These are phyloP conservation scores for Phaeosphaeria sp. DNA, from an alignment of 2,329 filamentous ascomycete species.

Conservation along the genomic window DNA sequence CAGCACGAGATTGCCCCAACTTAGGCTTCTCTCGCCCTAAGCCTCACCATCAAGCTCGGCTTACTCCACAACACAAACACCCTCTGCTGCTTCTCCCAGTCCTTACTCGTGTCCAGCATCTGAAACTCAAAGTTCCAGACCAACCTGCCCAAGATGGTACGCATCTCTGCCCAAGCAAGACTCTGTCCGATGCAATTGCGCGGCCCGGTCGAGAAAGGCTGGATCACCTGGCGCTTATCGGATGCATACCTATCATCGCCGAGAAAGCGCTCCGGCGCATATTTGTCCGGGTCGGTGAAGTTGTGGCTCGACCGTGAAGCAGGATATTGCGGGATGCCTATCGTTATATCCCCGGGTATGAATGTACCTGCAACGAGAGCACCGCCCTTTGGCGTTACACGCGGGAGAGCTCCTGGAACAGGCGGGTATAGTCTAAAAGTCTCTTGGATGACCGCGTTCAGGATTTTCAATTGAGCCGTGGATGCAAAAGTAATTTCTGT, in stretches of 20 bases:
- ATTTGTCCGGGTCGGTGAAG: constrained; percentile 18
- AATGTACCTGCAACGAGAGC: constrained; percentile 17
- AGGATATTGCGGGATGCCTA: not conserved
- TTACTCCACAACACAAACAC: constrained; percentile 41
- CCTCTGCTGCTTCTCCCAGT: constrained; percentile 32
- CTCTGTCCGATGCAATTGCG: constrained; percentile 28
- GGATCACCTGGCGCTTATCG: constrained; percentile 39
- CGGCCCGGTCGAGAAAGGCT: constrained; percentile 25
- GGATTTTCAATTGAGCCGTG: not conserved
- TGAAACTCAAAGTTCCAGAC: constrained; percentile 46
- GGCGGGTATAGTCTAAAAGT: constrained; percentile 16
- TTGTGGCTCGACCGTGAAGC: constrained; percentile 7
- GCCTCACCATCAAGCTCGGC: constrained; percentile 25
- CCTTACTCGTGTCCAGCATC: constrained; percentile 21
- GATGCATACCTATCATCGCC: constrained; percentile 21
- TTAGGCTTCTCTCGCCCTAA: constrained; percentile 1
- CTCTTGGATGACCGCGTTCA: not conserved
- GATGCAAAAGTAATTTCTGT: constrained; percentile 19
- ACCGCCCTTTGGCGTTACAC: constrained; percentile 9
- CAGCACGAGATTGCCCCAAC: not conserved
- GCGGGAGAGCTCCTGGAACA: constrained; percentile 14
- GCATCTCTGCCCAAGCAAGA: constrained; percentile 41
- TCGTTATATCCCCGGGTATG: constrained; percentile 4
- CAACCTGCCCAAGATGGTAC: constrained; percentile 40
- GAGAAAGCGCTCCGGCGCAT: constrained; percentile 22